Evolutionary conservation across 2,329 filamentous ascomycete species (phyloP).

Genomic region (Aspergillus sojae): DNA sequence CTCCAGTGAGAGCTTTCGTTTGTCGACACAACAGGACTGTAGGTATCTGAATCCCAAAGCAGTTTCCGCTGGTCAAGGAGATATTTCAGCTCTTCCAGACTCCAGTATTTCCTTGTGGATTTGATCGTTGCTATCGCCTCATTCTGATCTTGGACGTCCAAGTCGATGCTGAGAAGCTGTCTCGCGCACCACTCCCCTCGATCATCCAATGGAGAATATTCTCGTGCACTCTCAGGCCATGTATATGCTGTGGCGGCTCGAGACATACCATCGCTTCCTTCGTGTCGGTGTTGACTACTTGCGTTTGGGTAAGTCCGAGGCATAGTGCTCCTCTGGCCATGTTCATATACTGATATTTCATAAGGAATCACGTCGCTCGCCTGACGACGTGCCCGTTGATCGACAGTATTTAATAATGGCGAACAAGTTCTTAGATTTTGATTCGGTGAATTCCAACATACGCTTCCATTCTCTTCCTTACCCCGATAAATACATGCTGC

Average conservation of each 20-base stretch:
- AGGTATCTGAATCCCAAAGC: slow-evolving; percentile 11
- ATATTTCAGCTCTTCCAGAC: slow-evolving; percentile 27
- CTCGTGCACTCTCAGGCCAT: slow-evolving; percentile 2
- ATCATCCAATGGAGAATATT: neutral
- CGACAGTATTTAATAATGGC: slow-evolving; percentile 9
- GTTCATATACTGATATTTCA: neutral
- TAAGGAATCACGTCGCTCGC: neutral
- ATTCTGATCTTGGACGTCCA: slow-evolving; percentile 4
- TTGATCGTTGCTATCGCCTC: neutral
- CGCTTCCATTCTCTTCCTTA: neutral
- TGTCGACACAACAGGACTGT: neutral
- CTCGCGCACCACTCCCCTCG: neutral
- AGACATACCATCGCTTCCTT: neutral
- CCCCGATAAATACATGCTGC: too few species aligned
- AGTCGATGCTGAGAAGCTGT: slow-evolving; percentile 18
- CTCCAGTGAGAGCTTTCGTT: neutral
- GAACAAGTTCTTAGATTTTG: neutral
- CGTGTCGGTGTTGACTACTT: too few species aligned
- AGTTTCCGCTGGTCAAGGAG: slow-evolving; percentile 22
- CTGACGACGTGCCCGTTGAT: too few species aligned
- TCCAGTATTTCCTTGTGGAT: slow-evolving; percentile 20
- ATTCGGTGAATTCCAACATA: neutral
- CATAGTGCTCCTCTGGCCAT: neutral
- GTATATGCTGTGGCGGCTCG: neutral
- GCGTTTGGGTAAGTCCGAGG: neutral